Percentiles rank a stretch among this genome's conserved stretches.
phyloP scores from a whole-genome alignment of 169 alveolate genomes.

The Babesia bovis region DNA sequence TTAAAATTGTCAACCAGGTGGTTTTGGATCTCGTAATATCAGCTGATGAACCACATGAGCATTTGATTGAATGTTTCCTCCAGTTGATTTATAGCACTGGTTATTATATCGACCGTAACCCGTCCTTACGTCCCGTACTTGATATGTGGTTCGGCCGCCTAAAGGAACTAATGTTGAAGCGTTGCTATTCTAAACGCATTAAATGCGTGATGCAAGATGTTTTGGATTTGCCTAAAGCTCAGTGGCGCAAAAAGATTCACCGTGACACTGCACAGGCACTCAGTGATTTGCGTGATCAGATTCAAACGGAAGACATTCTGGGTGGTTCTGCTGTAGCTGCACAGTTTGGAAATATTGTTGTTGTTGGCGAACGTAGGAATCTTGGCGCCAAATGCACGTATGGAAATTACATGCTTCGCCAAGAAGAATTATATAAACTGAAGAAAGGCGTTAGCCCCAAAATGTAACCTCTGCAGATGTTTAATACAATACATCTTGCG shows the following conservation, averaged over 20 bases:
- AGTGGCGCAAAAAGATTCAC: conserved; percentile 88
- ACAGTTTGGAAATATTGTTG: conserved; percentile 87
- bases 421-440: conserved; percentile 64
- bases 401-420: conserved; percentile 77
- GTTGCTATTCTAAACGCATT: conserved; percentile 83
- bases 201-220: conserved; percentile 88
- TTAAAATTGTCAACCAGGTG: conserved; percentile 83
- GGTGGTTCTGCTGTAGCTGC: conserved; percentile 90
- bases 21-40: conserved; percentile 85
- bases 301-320: conserved; percentile 85
- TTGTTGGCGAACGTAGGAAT: conserved; percentile 86
- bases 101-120: conserved; percentile 85
- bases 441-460: conserved; percentile 8
- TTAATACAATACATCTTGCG: not conserved
- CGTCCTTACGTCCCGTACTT: conserved; percentile 78
- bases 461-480: not conserved
- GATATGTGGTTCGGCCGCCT: conserved; percentile 91
- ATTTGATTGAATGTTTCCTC: conserved; percentile 85
- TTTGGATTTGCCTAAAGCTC: conserved; percentile 85
- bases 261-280: conserved; percentile 88
- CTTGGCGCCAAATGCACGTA: conserved; percentile 81
- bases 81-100: conserved; percentile 88
- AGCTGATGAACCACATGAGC: conserved; percentile 87
- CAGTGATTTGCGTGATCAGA: conserved; percentile 84
- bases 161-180: conserved; percentile 79